Evolutionary conservation across 768 basidiomycete genomes (phyloP).

Genomic region (Harrya chromipes): DNA sequence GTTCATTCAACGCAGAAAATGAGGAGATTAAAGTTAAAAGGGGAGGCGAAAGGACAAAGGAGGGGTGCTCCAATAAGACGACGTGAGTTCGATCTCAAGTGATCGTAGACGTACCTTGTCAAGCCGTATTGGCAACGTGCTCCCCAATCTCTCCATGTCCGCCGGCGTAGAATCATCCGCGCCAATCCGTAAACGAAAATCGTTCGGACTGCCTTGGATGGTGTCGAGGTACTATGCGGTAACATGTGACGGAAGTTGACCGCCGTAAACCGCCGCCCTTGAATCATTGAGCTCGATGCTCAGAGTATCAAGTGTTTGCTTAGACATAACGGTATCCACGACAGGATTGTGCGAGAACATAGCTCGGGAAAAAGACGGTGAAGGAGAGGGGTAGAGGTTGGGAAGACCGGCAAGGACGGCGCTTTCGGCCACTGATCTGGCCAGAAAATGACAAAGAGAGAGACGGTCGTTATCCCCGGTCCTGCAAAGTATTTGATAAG

Average conservation of each 20-base stretch:
- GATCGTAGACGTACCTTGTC: slow-evolving; percentile 8
- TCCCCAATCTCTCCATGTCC: slow-evolving; percentile 15
- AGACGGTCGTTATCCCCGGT: slow-evolving; percentile 16
- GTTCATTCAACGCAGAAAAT: slow-evolving; percentile 13
- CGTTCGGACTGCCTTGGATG: slow-evolving; percentile 13
- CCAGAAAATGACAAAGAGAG: slow-evolving; percentile 24
- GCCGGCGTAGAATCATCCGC: slow-evolving; percentile 23
- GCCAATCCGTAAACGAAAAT: slow-evolving; percentile 22
- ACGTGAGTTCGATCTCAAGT: slow-evolving; percentile 23
- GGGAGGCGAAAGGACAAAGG: slow-evolving; percentile 17
- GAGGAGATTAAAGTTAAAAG: slow-evolving; percentile 13
- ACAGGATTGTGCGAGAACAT: slow-evolving; percentile 19
- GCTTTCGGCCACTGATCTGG: slow-evolving; percentile 22
- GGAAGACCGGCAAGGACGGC: slow-evolving; percentile 21
- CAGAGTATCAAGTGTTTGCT: slow-evolving; percentile 15
- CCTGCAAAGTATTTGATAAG: slow-evolving; percentile 26
- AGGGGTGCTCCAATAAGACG: slow-evolving; percentile 27
- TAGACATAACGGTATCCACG: slow-evolving; percentile 18
- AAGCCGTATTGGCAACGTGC: slow-evolving; percentile 9
- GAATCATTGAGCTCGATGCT: slow-evolving; percentile 29
- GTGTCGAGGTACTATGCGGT: slow-evolving; percentile 20
- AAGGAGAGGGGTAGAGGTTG: slow-evolving; percentile 23
- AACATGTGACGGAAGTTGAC: slow-evolving; percentile 16
- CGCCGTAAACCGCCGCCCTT: slow-evolving; percentile 15
- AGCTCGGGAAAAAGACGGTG: slow-evolving; percentile 23